Percentiles rank a stretch among this genome's conserved stretches.
Evolutionary conservation across 495 filamentous ascomycete genomes (phyloP).

Genomic region (Clohesyomyces aquaticus): DNA sequence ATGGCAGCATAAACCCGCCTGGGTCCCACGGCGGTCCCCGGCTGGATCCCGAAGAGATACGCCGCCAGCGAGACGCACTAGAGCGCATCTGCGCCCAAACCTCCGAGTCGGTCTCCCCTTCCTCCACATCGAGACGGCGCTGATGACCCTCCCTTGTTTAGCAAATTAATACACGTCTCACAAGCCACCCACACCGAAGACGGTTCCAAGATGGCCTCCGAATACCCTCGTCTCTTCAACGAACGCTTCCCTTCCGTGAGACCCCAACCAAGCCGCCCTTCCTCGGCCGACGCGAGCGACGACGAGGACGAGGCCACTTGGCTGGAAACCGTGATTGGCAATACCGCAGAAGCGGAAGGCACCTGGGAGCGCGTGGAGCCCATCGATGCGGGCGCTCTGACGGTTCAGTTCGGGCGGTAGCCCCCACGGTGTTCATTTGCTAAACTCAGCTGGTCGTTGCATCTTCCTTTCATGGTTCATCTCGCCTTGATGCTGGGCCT

Average conservation of each 20-base stretch:
- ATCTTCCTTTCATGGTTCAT: slow-evolving; percentile 15
- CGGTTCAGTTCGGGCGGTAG: slow-evolving; percentile 35
- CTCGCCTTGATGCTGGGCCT: background rate
- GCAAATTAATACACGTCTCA: slow-evolving; percentile 42
- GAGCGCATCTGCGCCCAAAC: slow-evolving; percentile 48
- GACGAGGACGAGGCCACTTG: slow-evolving; percentile 38
- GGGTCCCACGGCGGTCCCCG: slow-evolving; percentile 35
- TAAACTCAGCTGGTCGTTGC: background rate
- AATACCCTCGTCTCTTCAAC: slow-evolving; percentile 41
- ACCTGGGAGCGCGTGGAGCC: slow-evolving; percentile 36
- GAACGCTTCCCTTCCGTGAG: slow-evolving; percentile 36
- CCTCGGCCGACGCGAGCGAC: slow-evolving; percentile 15
- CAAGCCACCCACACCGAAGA: slow-evolving; percentile 36
- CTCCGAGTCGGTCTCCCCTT: slow-evolving; percentile 42
- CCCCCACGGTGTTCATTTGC: too few relatives aligned
- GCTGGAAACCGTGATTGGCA: slow-evolving; percentile 32
- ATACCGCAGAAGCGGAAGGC: slow-evolving; percentile 22
- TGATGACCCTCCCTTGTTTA: slow-evolving; percentile 32
- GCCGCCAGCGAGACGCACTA: slow-evolving; percentile 47
- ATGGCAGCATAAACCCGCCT: slow-evolving; percentile 40
- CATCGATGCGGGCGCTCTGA: slow-evolving; percentile 36
- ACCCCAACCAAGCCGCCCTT: slow-evolving; percentile 20
- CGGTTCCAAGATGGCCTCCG: slow-evolving; percentile 34
- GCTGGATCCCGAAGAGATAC: slow-evolving; percentile 48
- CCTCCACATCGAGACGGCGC: background rate